Evolutionary conservation across 106 monocot genomes (phyloP).

Genomic region (Vanilla planifolia): DNA sequence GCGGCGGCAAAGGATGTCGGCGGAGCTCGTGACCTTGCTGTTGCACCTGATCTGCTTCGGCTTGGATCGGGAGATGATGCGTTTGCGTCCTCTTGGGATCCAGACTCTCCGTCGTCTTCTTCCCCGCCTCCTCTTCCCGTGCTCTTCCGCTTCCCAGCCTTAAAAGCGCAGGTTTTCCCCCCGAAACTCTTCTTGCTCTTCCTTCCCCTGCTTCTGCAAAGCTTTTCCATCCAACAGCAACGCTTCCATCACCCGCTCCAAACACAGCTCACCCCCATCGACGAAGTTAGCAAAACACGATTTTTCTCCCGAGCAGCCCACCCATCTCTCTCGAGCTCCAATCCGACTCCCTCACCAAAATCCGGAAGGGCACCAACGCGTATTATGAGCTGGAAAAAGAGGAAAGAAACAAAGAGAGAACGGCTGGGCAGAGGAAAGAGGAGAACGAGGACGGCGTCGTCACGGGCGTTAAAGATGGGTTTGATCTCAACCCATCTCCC

Average conservation of each 20-base stretch:
- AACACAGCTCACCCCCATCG: background rate
- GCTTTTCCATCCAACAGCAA: conserved; percentile 1
- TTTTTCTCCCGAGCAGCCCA: too few species aligned
- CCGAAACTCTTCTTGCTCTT: background rate
- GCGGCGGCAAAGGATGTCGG: conserved; percentile 3
- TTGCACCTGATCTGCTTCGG: conserved; percentile 1
- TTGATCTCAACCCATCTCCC: conserved; percentile 8
- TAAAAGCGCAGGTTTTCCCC: conserved; percentile 1
- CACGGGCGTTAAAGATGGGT: conserved; percentile 2
- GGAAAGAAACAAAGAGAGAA: too few species aligned
- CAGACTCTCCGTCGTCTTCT: conserved; percentile 9
- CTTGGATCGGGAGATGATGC: background rate
- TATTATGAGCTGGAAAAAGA: conserved; percentile 1
- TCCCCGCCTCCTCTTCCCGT: background rate
- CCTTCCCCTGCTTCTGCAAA: background rate
- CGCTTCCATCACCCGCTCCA: conserved; percentile 1
- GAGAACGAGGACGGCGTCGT: background rate
- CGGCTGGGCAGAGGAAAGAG: background rate
- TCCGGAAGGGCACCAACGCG: background rate
- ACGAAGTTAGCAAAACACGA: too few species aligned
- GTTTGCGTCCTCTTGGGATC: conserved; percentile 32
- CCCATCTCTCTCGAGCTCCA: too few species aligned
- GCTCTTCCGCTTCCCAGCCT: background rate
- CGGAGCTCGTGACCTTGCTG: conserved; percentile 10
- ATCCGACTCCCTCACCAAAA: too few species aligned